Evolutionary conservation across 352 stramenopile genomes (phyloP), one percentile per base, ranked within the genome.

Genomic region (Blastocystis sp.): DNA sequence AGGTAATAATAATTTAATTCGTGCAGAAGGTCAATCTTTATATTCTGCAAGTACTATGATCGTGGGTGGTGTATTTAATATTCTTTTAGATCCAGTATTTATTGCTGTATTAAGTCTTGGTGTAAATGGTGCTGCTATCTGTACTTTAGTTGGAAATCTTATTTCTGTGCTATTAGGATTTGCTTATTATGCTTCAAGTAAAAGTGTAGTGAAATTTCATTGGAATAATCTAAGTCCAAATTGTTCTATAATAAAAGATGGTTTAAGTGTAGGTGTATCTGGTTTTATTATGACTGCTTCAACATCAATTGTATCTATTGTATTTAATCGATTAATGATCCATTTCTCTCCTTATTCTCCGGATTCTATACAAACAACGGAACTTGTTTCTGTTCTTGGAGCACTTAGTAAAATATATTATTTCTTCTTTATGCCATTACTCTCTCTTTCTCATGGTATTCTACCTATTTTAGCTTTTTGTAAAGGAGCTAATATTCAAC

Each of bases 401-500:
- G 30, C 48, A 5, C 47, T 35, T 2, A 39, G 48, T 24, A 58
- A 58, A n/a, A 36, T 58, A 21, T 58, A 35, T 6, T 58, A 47
- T 27, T 58, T 58, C 30, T 58, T 35, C 30, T 58, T 58, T 23
- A 58, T 58, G 48, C 48, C 48, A n/a, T 47, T 58, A 39, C 32
- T 58, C 21, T 48, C 48, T 21, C 35, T 58, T 21, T 48, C 48
- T 5, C 48, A 58, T 23, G 48, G 48, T n/a, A 47, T 35, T 10
- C 9, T 58, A 24, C 48, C 48, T 23, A 58, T 58, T 24, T 58
- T 47, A 13, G 31, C 48, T 4, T 58, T 47, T 25, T 58, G 48
- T 31, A 47, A 58, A 19, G 48, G 48, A 48, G 48, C 48, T n/a
- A 58, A 58, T 23, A 41, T 35, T 4, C 47, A 47, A 28, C 9